Conservation (phyloP, 805 yeast genomes). For the Candida namnaoensis region DNA sequence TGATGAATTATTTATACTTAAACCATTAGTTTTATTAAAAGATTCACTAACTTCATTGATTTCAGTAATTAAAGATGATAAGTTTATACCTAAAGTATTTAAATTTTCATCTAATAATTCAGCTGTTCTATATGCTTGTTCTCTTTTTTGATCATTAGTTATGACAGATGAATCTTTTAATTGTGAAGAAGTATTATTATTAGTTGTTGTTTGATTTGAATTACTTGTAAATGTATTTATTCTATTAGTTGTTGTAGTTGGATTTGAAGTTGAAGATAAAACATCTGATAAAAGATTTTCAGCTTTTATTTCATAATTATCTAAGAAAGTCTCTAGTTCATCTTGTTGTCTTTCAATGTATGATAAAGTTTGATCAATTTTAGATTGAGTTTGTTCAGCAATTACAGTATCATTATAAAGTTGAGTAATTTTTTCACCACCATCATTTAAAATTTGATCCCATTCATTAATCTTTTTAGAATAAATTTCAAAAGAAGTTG, state of each 20-base stretch:
- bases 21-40: constrained; percentile 53
- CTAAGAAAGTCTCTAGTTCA: constrained; percentile 75
- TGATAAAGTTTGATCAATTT: constrained; percentile 78
- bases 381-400: constrained; percentile 79
- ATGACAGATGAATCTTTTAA: constrained; percentile 24
- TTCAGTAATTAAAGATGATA: constrained; percentile 68
- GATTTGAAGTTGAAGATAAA: constrained; percentile 19
- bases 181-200: constrained; percentile 8
- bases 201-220: constrained; percentile 3
- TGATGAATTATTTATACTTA: constrained; percentile 21
- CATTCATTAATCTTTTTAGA: constrained; percentile 70
- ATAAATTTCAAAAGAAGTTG: constrained; percentile 66
- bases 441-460: constrained; percentile 78
- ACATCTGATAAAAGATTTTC: constrained; percentile 27
- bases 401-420: constrained; percentile 68
- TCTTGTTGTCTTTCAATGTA: constrained; percentile 90
- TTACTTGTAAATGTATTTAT: neutral
- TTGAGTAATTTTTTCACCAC: constrained; percentile 77
- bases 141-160: constrained; percentile 78
- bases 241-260: constrained; percentile 10
- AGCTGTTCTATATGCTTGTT: constrained; percentile 82
- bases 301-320: constrained; percentile 58
- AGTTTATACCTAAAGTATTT: constrained; percentile 67
- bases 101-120: constrained; percentile 76
- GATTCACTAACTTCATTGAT: constrained; percentile 78